Base-by-base conservation (phyloP, 1,139 yeast species). In the Scheffersomyces cryptocercus region DNA sequence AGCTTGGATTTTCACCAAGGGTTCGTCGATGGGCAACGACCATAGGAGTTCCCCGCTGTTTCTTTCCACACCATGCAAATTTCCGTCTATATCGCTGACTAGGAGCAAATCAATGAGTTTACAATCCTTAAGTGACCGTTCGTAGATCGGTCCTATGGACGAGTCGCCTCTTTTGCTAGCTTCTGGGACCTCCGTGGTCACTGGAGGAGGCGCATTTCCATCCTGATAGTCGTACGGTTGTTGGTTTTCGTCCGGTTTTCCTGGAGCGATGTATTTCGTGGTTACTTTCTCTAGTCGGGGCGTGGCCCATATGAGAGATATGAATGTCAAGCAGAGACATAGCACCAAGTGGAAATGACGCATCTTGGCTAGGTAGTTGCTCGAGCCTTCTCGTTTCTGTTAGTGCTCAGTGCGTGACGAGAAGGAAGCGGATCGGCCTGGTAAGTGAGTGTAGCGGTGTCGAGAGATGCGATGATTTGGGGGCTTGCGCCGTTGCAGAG, bases 81-180 rank as follows among this genome's bases (percentile, higher is more conserved):
- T 84, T 1, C 99, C 99, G 56, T 93, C 97, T 2, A 91, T 79
- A 54, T 93, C 96, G 26, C 95, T 83, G 1, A 88, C 81, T 13
- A 91, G 64, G 2, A 90, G 63, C 24, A 85, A 59, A 52, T 84
- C 82, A 1, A 86, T 74, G 24, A 89, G 68, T 30, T 68, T 64
- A 73, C 85, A 85, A 48, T 83, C 85, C 14, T 65, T 65, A 15
- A 83, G 65, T 7, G 74, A 65, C 43, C 79, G 53, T 10, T 63
- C 50, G 41, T 70, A 71, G n/a, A 71, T 47, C 4, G 76, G 76
- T 9, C 64, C 53, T 33, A 68, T 49, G 45, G 43, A 26, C 38
- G 26, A 28, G 37, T 20, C 13, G 37, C 49, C 10, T 32, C 44
- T 36, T 37, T 11, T 24, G 16, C 14, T 13, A 16, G 10, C 10